A percentile compares a stretch with the other conserved stretches of the same genome.
Conservation (phyloP, 495 filamentous ascomycete genomes). For the Lophiotrema nucula region DNA sequence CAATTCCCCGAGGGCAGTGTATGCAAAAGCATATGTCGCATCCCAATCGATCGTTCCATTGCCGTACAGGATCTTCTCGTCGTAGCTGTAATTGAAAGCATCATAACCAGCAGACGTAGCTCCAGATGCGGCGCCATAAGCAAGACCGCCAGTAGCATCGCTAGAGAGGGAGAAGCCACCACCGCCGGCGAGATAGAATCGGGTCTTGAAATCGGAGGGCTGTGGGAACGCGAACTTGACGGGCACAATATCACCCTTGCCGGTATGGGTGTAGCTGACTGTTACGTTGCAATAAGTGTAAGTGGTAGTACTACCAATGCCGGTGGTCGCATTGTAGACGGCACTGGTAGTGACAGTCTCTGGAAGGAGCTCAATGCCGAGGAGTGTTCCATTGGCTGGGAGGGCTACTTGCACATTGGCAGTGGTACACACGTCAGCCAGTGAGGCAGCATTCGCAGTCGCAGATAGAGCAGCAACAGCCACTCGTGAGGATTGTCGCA, state of each 20-base stretch:
- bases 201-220: not conserved
- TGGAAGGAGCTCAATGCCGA: not conserved
- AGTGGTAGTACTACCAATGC: not conserved
- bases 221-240: not conserved
- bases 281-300: not conserved
- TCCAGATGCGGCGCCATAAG: not conserved
- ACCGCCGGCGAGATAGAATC: not conserved
- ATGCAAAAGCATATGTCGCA: not conserved
- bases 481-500: not conserved
- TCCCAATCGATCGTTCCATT: not conserved
- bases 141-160: not conserved
- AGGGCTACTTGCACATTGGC: not conserved
- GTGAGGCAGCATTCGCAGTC: not conserved
- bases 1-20: not conserved
- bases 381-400: not conserved
- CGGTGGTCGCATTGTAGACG: not conserved
- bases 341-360: not conserved
- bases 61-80: not conserved
- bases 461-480: not conserved
- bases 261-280: slow-evolving; percentile 4
- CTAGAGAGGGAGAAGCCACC: not conserved
- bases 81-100: not conserved
- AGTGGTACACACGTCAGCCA: not conserved
- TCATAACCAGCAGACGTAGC: not conserved
- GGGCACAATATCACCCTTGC: not conserved